These are phyloP conservation scores for Gracilaria caudata DNA, from an alignment of 23 red algal species.

Conservation along the genomic window DNA sequence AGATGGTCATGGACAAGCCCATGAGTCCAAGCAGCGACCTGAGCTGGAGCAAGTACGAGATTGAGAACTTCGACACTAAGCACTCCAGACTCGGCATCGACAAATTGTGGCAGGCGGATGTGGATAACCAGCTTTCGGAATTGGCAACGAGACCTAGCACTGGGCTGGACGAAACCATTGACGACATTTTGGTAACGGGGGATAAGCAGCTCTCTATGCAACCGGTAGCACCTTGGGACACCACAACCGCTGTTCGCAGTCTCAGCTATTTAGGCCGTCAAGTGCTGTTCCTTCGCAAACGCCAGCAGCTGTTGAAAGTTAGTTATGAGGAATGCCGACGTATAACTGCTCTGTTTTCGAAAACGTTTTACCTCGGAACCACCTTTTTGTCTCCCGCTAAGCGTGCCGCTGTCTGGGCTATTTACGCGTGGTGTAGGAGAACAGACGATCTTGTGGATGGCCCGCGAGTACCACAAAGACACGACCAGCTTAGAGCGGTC, in stretches of 20 bases:
- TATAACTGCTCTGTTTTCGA: constrained; percentile 88
- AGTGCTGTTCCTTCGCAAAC: constrained; percentile 61
- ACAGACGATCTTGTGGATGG: constrained; percentile 98
- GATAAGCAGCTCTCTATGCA: background rate
- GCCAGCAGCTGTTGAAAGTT: constrained; percentile 46
- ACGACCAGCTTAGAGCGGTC: constrained; percentile 49
- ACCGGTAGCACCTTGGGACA: constrained; percentile 74
- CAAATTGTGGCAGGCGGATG: constrained; percentile 26
- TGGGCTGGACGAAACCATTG: background rate
- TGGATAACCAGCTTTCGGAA: background rate
- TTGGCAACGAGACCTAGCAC: background rate
- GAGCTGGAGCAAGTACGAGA: background rate
- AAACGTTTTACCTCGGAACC: constrained; percentile 98
- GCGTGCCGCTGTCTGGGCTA: constrained; percentile 89
- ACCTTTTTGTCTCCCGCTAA: constrained; percentile 75
- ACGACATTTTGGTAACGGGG: constrained; percentile 23
- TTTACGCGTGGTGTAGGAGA: constrained; percentile 96
- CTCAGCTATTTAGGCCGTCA: constrained; percentile 72
- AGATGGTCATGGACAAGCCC: constrained; percentile 34
- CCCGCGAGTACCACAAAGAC: constrained; percentile 76
- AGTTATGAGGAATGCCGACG: constrained; percentile 93
- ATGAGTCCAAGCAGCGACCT: background rate
- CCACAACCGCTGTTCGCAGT: constrained; percentile 59
- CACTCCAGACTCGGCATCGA: constrained; percentile 56
- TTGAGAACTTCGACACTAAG: constrained; percentile 45